These are phyloP conservation scores for Papiliotrema terrestris DNA, from an alignment of 1,284 basidiomycete genomes.

Conservation along the genomic window DNA sequence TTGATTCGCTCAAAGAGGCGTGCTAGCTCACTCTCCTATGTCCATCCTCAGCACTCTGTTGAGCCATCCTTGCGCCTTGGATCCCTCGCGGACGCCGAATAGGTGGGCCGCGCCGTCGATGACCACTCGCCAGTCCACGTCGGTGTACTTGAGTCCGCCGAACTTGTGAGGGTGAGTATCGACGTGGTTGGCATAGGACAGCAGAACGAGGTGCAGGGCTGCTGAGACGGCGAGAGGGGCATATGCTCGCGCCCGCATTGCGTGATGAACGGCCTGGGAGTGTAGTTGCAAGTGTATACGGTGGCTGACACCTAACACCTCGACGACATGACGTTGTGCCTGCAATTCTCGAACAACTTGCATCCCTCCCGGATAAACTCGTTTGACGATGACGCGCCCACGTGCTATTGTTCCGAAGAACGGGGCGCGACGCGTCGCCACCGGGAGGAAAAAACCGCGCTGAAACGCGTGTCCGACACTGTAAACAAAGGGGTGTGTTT, in stretches of 20 bases:
- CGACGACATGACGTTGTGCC: no score
- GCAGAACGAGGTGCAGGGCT: constrained; percentile 29
- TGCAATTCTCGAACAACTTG: no score
- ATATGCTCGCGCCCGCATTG: background rate
- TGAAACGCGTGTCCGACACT: no score
- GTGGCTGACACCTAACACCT: background rate
- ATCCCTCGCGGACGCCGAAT: constrained; percentile 32
- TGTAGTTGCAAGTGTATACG: background rate
- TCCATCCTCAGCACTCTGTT: constrained; percentile 47
- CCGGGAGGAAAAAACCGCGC: no score
- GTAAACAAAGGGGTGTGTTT: no score
- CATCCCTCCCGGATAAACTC: no score
- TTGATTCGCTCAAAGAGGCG: background rate
- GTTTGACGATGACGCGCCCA: no score
- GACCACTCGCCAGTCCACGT: constrained; percentile 95
- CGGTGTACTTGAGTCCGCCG: constrained; percentile 77
- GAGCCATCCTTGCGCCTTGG: constrained; percentile 61
- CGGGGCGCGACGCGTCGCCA: no score
- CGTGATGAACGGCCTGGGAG: background rate
- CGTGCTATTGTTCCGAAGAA: no score
- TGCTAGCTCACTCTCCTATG: constrained; percentile 54
- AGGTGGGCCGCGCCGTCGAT: constrained; percentile 63
- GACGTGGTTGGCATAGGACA: constrained; percentile 40
- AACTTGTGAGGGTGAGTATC: constrained; percentile 39
- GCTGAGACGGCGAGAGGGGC: constrained; percentile 13